Evolutionary conservation across 495 filamentous ascomycete genomes (phyloP).

Genomic region (Cladorrhinum samala): DNA sequence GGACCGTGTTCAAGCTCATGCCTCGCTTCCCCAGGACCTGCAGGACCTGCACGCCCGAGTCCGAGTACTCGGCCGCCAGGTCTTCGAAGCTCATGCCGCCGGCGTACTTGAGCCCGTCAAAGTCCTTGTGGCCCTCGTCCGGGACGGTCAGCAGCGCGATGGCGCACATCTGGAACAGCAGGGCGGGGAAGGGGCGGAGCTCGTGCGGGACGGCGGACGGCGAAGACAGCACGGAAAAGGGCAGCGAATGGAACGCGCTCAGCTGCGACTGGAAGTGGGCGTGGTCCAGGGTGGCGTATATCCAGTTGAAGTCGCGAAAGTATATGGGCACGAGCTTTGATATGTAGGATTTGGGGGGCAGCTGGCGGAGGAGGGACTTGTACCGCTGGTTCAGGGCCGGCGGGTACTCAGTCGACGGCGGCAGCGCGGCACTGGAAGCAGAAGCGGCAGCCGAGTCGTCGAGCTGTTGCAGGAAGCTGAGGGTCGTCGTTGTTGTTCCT

Average conservation of each 20-base stretch:
- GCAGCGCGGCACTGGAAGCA: neutral
- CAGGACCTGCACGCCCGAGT: conserved; percentile 47
- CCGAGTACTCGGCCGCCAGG: conserved; percentile 53
- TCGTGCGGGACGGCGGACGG: conserved; percentile 37
- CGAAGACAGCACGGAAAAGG: conserved; percentile 37
- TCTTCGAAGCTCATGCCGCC: conserved; percentile 55
- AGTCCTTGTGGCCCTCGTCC: conserved; percentile 37
- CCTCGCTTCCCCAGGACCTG: conserved; percentile 49
- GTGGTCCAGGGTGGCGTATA: conserved; percentile 52
- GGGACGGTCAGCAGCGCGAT: conserved; percentile 50
- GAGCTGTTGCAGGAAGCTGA: conserved; percentile 47
- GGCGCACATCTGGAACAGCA: conserved; percentile 53
- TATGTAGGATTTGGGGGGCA: conserved; percentile 48
- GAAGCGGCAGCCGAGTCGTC: conserved; percentile 27
- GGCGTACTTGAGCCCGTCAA: conserved; percentile 51
- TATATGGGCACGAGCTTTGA: conserved; percentile 48
- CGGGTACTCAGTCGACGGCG: conserved; percentile 10
- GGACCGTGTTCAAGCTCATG: conserved; percentile 48
- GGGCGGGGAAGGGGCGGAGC: conserved; percentile 47
- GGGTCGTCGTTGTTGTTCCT: conserved; percentile 38
- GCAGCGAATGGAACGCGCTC: conserved; percentile 44
- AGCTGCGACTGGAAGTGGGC: conserved; percentile 44
- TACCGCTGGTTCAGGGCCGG: conserved; percentile 37
- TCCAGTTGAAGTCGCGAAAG: conserved; percentile 54
- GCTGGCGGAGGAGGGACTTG: conserved; percentile 45